Percentiles rank a stretch among this genome's conserved stretches.
Evolutionary conservation across 768 basidiomycete species (phyloP).

Genomic region (Phylloporus arenicola): DNA sequence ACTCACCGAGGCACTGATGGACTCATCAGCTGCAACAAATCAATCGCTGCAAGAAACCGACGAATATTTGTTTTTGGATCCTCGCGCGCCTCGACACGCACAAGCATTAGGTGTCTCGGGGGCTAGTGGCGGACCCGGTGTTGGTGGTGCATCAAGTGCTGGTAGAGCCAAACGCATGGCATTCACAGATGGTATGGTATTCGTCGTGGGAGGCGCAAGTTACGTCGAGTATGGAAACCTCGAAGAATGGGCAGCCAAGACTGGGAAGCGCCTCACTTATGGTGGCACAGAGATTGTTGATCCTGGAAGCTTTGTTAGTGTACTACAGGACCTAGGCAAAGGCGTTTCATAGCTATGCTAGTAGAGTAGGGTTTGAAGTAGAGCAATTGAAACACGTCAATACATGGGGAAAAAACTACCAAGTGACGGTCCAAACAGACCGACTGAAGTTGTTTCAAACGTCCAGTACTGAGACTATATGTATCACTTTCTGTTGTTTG

Average conservation of each 20-base stretch:
- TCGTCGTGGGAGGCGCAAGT: constrained; percentile 93
- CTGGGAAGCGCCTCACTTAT: constrained; percentile 84
- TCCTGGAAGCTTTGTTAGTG: constrained; percentile 76
- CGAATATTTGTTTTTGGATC: constrained; percentile 92
- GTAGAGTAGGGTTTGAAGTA: constrained; percentile 27
- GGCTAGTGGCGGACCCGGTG: constrained; percentile 39
- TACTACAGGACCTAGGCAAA: constrained; percentile 63
- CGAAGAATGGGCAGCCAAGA: constrained; percentile 83
- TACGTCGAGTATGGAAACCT: constrained; percentile 98
- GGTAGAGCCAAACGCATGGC: constrained; percentile 59
- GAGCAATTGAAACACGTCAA: not conserved
- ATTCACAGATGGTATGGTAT: constrained; percentile 85
- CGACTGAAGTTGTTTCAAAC: not conserved
- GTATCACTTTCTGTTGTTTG: constrained; percentile 49
- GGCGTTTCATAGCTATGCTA: constrained; percentile 21
- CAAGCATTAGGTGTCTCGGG: constrained; percentile 46
- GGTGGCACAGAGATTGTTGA: constrained; percentile 94
- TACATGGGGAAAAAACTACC: constrained; percentile 5
- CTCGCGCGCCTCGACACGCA: constrained; percentile 63
- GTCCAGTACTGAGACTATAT: not conserved
- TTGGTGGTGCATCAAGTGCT: constrained; percentile 28
- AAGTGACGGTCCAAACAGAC: constrained; percentile 3
- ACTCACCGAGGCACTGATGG: constrained; percentile 94
- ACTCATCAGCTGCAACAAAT: constrained; percentile 88
- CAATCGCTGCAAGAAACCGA: constrained; percentile 95